phyloP scores from a whole-genome alignment of 176 grass and related monocot species.

The Dactylis glomerata region DNA sequence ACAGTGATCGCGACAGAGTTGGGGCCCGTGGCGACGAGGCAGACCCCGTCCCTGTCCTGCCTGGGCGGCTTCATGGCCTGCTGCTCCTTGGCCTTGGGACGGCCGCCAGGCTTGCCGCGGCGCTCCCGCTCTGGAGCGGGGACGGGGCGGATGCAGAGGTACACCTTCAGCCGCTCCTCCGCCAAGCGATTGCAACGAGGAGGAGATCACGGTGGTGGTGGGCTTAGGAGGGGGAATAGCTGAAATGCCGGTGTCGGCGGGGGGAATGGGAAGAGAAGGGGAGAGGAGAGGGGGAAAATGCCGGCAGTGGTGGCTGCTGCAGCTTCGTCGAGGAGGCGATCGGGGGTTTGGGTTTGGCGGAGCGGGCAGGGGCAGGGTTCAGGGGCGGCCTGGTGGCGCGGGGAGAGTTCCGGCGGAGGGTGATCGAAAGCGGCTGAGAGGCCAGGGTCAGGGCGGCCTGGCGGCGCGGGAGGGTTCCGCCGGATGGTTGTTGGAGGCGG shows the following conservation, averaged over 20 bases:
- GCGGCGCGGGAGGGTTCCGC: slow-evolving; percentile 66
- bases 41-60: background rate
- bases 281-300: background rate
- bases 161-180: slow-evolving; percentile 54
- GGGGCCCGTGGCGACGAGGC: slow-evolving; percentile 50
- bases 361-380: background rate
- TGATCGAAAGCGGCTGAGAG: slow-evolving; percentile 42
- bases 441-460: slow-evolving; percentile 36
- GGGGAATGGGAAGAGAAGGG: too few species aligned
- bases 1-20: slow-evolving; percentile 64
- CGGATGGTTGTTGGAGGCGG: slow-evolving; percentile 55
- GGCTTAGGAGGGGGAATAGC: slow-evolving; percentile 10
- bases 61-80: slow-evolving; percentile 18
- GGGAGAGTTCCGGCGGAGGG: slow-evolving; percentile 61
- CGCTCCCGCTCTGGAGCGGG: slow-evolving; percentile 4
- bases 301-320: background rate
- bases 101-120: background rate
- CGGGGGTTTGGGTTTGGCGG: slow-evolving; percentile 18
- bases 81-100: slow-evolving; percentile 29
- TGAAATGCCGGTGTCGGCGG: background rate
- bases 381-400: slow-evolving; percentile 38
- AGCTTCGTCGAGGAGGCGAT: background rate
- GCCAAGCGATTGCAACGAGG: background rate
- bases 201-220: background rate
- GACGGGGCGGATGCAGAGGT: slow-evolving; percentile 69